phyloP scores from a whole-genome alignment of 352 stramenopile genomes.

The Pythium dissotocum region DNA sequence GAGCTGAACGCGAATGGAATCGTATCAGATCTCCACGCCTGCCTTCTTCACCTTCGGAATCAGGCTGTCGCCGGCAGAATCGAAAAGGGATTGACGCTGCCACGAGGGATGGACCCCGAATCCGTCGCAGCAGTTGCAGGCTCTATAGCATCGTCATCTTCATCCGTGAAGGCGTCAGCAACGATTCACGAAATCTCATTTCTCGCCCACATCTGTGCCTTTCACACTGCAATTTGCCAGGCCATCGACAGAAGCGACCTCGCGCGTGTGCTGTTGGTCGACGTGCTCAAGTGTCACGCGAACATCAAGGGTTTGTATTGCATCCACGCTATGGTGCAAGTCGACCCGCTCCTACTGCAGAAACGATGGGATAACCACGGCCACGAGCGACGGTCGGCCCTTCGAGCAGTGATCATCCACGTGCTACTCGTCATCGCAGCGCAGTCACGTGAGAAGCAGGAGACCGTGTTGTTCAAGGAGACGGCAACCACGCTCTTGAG shows the following conservation, averaged over 20 bases:
- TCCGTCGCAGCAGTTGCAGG: not conserved
- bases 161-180: not conserved
- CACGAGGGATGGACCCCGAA: not conserved
- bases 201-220: constrained; percentile 40
- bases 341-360: constrained; percentile 34
- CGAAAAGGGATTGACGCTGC: constrained; percentile 2
- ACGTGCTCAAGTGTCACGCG: constrained; percentile 39
- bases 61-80: constrained; percentile 1
- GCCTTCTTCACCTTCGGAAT: constrained; percentile 8
- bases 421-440: constrained; percentile 33
- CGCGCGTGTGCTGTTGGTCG: constrained; percentile 45
- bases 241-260: constrained; percentile 23
- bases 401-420: constrained; percentile 38
- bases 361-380: constrained; percentile 38
- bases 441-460: constrained; percentile 27
- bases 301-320: constrained; percentile 52
- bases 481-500: constrained; percentile 39
- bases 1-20: not conserved
- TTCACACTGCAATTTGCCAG: constrained; percentile 41
- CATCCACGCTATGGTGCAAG: constrained; percentile 36
- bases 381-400: constrained; percentile 18
- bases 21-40: constrained; percentile 1
- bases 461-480: constrained; percentile 36
- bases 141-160: not conserved
- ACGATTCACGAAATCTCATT: constrained; percentile 45